Evolutionary conservation across 2,329 filamentous ascomycete genomes (phyloP), one percentile per base, ranked within the genome.

Genomic region (Cladosporium sp.): DNA sequence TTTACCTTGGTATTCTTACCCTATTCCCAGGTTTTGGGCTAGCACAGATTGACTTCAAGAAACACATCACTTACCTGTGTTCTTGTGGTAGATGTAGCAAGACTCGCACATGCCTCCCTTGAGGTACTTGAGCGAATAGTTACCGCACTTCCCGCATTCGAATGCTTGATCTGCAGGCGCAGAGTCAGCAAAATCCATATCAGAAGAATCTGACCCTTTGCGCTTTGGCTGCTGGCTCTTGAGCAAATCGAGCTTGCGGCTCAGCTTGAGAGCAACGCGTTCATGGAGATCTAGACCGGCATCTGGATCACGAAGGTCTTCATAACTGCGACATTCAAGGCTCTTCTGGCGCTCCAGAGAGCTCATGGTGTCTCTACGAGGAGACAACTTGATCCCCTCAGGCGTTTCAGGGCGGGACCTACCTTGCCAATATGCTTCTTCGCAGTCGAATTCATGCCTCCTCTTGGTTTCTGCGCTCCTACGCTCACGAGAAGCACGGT

Each of bases 121-220:
- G 48, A 51, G 48, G 34, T 22, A 25, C 4, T 17, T 39, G 19
- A 6, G n/a, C 3, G 19, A 24, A 9, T 34, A 20, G 34, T n/a
- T 22, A 12, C 6, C 6, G 32, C 48, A 51, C 48, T 35, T n/a
- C 25, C 22, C 12, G 4, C 35, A 17, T 9, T 36, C 15, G 20
- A 17, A 22, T 20, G 15, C 19, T 19, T 19, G n/a, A 24, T 20
- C 48, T 51, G 19, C 5, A 39, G 48, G 48, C 10, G 48, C 48
- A 7, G 32, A 15, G 34, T 51, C 48, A 51, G 48, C 37, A 19
- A 51, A 24, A 13, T 51, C 48, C 48, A 51, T 51, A n/a, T 51
- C 48, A 19, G 48, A 51, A 35, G 34, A 24, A 5, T 51, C 34
- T 10, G 48, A 51, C 15, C 15, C 35, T 35, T 39, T 37, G 48